A percentile compares a stretch with the other conserved stretches of the same genome.
Conservation (phyloP, 345 rosid genomes). For the Eucalyptus curtisii region DNA sequence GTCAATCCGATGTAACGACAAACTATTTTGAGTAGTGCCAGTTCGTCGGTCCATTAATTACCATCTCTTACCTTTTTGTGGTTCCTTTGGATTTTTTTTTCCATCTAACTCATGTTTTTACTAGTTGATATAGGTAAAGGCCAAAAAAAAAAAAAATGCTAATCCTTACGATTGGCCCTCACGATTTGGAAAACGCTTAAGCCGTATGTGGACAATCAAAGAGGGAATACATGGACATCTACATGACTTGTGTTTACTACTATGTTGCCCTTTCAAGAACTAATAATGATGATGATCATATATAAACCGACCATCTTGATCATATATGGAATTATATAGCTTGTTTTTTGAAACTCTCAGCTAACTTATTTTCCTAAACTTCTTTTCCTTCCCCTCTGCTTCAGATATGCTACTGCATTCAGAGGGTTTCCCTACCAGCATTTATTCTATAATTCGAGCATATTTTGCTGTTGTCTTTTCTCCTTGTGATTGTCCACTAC, state of each 20-base stretch:
- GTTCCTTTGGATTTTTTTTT: neutral
- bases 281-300: neutral
- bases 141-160: neutral
- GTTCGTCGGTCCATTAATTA: neutral
- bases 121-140: neutral
- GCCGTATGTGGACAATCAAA: neutral
- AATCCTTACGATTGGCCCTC: neutral
- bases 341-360: neutral
- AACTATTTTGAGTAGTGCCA: neutral
- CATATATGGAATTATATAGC: neutral
- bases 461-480: neutral
- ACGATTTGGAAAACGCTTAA: neutral
- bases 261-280: neutral
- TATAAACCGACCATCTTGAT: neutral
- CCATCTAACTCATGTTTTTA: neutral
- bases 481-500: neutral
- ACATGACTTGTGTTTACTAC: neutral
- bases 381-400: neutral
- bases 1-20: neutral
- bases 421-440: neutral
- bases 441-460: neutral
- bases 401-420: neutral
- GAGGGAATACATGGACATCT: too few species aligned
- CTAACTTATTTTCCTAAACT: too few species aligned
- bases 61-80: neutral